phyloP scores from a whole-genome alignment of 805 yeast genomes.

The Millerozyma acaciae region DNA sequence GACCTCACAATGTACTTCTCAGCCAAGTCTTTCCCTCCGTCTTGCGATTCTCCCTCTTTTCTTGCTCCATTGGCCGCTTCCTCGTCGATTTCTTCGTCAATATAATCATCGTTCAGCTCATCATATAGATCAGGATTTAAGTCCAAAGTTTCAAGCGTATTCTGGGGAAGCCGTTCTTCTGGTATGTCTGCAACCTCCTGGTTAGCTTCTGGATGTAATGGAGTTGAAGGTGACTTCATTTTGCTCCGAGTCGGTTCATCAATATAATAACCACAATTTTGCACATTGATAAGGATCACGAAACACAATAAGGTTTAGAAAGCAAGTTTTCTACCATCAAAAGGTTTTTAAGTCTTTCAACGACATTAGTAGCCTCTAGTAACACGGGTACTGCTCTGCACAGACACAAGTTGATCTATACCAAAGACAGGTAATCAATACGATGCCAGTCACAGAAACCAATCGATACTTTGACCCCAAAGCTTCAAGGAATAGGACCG shows the following conservation, averaged over 20 bases:
- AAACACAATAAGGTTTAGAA: no score
- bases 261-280: background rate
- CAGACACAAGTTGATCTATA: no score
- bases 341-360: no score
- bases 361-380: no score
- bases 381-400: no score
- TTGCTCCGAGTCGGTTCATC: constrained; percentile 5
- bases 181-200: constrained; percentile 30
- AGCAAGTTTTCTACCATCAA: no score
- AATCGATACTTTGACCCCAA: background rate
- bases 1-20: no score
- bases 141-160: constrained; percentile 25
- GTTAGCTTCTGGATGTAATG: constrained; percentile 32
- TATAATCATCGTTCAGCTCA: constrained; percentile 13
- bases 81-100: background rate
- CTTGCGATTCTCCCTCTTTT: background rate
- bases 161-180: constrained; percentile 16
- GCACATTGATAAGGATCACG: background rate
- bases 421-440: no score
- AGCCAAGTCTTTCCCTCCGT: no score
- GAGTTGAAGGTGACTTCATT: constrained; percentile 29
- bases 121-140: constrained; percentile 39
- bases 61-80: constrained; percentile 4
- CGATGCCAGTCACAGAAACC: constrained; percentile 4
- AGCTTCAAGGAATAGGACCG: background rate